phyloP scores from a whole-genome alignment of 1,284 basidiomycete genomes.

The Fereydounia khargensis region DNA sequence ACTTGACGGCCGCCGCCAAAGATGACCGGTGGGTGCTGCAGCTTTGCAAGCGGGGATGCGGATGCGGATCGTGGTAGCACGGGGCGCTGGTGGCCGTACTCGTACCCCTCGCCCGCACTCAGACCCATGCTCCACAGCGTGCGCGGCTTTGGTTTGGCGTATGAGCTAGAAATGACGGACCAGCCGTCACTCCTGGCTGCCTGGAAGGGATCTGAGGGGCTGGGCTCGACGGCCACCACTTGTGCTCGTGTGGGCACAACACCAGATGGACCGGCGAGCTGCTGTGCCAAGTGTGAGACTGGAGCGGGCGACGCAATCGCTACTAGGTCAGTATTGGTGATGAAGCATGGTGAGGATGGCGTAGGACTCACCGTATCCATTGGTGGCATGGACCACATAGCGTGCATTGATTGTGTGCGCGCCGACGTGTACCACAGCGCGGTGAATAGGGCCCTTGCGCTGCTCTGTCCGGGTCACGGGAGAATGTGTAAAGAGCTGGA shows the following conservation, averaged over 20 bases:
- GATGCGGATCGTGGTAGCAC: not conserved
- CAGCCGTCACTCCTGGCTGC: no score
- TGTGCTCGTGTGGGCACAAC: slow-evolving; percentile 75
- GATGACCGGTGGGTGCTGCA: slow-evolving; percentile 64
- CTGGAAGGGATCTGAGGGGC: no score
- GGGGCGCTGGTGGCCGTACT: slow-evolving; percentile 80
- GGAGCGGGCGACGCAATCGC: not conserved
- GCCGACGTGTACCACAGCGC: not conserved
- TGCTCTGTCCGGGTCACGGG: slow-evolving; percentile 10
- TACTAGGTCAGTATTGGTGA: not conserved
- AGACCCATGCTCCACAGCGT: slow-evolving; percentile 21
- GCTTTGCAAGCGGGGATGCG: not conserved
- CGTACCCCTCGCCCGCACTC: slow-evolving; percentile 61
- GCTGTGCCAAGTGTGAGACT: slow-evolving; percentile 67
- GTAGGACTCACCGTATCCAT: slow-evolving; percentile 64
- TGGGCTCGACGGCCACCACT: slow-evolving; percentile 66
- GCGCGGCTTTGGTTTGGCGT: no score
- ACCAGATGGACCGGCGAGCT: slow-evolving; percentile 61
- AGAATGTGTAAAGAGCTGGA: slow-evolving; percentile 14
- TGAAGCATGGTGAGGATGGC: not conserved
- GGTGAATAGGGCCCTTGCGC: not conserved
- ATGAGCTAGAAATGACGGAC: no score
- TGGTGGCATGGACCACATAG: slow-evolving; percentile 75
- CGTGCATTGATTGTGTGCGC: slow-evolving; percentile 60
- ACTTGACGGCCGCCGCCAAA: slow-evolving; percentile 70